phyloP scores from a whole-genome alignment of 306 rosid species.

The Casuarina glauca region DNA sequence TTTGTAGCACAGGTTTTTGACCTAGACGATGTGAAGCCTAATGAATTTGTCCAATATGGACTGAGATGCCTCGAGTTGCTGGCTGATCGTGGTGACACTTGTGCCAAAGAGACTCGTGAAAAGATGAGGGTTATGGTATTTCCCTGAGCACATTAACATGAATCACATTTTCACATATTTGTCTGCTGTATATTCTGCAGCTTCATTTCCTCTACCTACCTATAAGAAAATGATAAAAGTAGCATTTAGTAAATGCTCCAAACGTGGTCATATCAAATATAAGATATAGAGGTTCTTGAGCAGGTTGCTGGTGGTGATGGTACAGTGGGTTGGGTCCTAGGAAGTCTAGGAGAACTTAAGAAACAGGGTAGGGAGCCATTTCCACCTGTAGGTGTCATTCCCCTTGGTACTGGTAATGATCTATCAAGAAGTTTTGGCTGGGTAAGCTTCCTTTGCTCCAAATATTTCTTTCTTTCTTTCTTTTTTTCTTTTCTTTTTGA shows the following conservation, averaged over 20 bases:
- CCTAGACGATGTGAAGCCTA: constrained; percentile 84
- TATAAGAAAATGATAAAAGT: neutral
- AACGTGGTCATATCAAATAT: neutral
- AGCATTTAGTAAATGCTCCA: constrained; percentile 4
- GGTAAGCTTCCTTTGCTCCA: constrained; percentile 55
- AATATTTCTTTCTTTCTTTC: neutral
- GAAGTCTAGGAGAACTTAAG: constrained; percentile 74
- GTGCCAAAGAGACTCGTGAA: constrained; percentile 83
- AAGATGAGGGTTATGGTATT: constrained; percentile 85
- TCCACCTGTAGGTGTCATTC: constrained; percentile 88
- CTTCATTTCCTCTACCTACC: constrained; percentile 2
- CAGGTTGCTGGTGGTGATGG: constrained; percentile 99
- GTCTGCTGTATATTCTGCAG: constrained; percentile 5
- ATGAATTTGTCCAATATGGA: constrained; percentile 82
- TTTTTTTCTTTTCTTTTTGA: too few relatives aligned
- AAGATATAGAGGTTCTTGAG: constrained; percentile 40
- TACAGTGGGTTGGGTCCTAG: constrained; percentile 97
- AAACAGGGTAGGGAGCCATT: constrained; percentile 53
- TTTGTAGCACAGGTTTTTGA: constrained; percentile 72
- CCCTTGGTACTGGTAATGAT: constrained; percentile 98
- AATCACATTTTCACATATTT: constrained; percentile 2
- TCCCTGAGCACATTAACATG: constrained; percentile 4
- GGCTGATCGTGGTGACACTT: constrained; percentile 63
- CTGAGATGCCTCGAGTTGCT: constrained; percentile 78
- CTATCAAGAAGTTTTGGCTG: constrained; percentile 90